Evolutionary conservation across 352 stramenopile genomes (phyloP).

Genomic region (Poterioochromonas sp.): DNA sequence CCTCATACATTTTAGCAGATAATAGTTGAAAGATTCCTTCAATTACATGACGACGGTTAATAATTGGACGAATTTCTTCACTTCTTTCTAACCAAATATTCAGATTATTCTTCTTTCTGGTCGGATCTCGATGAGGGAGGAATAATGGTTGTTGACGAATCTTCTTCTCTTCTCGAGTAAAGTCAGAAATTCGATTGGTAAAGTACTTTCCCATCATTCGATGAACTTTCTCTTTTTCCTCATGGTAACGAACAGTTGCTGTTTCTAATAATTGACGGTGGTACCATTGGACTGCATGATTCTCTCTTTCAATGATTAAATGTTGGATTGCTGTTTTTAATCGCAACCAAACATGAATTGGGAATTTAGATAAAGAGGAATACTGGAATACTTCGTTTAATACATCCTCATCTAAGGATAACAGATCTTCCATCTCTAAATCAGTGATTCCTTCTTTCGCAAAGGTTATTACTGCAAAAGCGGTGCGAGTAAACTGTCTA

Average conservation of each 20-base stretch:
- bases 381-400: conserved; percentile 21
- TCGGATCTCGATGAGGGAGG: too few species aligned
- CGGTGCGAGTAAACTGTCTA: not conserved
- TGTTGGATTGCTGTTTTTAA: not conserved
- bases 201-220: conserved; percentile 9
- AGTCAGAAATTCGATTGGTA: not conserved
- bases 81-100: not conserved
- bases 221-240: not conserved
- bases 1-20: not conserved
- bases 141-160: conserved; percentile 1
- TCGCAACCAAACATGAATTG: conserved; percentile 7
- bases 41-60: not conserved
- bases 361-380: not conserved
- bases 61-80: not conserved
- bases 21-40: not conserved
- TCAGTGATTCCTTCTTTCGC: not conserved
- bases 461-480: not conserved
- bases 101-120: too few species aligned
- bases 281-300: not conserved
- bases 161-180: too few species aligned
- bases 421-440: not conserved
- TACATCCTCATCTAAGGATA: conserved; percentile 20
- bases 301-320: not conserved
- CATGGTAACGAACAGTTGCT: not conserved
- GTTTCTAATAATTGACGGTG: conserved; percentile 26